Evolutionary conservation across 768 basidiomycete species (phyloP).

Genomic region (Amanita muscaria): DNA sequence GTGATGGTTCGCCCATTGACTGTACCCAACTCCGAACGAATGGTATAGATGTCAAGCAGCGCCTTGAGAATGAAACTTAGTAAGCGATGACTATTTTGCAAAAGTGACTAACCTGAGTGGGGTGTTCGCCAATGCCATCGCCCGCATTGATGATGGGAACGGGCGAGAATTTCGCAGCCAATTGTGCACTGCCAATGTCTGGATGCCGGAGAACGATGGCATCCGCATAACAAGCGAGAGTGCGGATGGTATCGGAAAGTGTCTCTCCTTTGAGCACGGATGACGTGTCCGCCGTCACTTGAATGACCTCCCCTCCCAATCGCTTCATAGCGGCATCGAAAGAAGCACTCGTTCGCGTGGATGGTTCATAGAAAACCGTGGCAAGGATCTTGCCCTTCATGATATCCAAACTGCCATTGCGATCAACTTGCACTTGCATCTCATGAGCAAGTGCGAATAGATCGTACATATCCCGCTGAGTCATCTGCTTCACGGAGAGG

Average conservation of each 20-base stretch:
- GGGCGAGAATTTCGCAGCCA: constrained; percentile 93
- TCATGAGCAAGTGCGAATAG: constrained; percentile 93
- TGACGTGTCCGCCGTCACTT: constrained; percentile 69
- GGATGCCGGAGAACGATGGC: constrained; percentile 94
- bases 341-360: constrained; percentile 89
- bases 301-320: constrained; percentile 92
- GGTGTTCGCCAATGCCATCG: constrained; percentile 96
- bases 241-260: constrained; percentile 87
- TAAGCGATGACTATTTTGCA: neutral
- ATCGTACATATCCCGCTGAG: constrained; percentile 80
- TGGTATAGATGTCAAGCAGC: constrained; percentile 84
- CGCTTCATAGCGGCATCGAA: constrained; percentile 99
- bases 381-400: constrained; percentile 87
- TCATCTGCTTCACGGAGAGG: constrained; percentile 90
- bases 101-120: constrained; percentile 67
- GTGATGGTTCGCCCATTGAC: constrained; percentile 95
- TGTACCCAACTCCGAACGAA: constrained; percentile 94
- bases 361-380: constrained; percentile 93
- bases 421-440: constrained; percentile 94
- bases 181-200: constrained; percentile 85
- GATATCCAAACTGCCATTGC: constrained; percentile 80
- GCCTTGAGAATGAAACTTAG: constrained; percentile 37
- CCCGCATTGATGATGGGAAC: constrained; percentile 96
- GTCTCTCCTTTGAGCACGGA: constrained; percentile 93
- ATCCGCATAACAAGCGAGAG: constrained; percentile 91